phyloP scores from a whole-genome alignment of 768 basidiomycete genomes.

The Rhodotorula kratochvilovae region DNA sequence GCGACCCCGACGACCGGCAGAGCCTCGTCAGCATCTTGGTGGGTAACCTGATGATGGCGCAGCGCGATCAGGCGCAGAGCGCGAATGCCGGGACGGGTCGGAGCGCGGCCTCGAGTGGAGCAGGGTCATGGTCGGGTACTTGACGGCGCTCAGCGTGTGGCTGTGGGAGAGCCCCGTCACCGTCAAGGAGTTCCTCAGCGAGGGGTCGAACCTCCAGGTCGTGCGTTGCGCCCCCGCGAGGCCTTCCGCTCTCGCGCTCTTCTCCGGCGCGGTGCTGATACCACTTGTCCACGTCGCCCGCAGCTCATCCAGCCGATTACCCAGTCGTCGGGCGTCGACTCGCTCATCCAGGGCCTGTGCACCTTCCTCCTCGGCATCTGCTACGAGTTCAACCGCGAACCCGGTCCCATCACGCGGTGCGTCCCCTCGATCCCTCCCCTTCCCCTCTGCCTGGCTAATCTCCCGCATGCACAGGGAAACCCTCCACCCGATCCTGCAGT shows the following conservation, averaged over 20 bases:
- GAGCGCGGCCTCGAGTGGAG: conserved; percentile 81
- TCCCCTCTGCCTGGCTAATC: not conserved
- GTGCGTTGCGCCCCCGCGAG: conserved; percentile 54
- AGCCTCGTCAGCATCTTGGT: conserved; percentile 75
- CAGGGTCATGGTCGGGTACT: conserved; percentile 75
- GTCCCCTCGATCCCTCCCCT: conserved; percentile 40
- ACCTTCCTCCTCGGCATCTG: conserved; percentile 87
- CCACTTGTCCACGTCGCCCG: not conserved
- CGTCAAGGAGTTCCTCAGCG: conserved; percentile 79
- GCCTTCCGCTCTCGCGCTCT: no score
- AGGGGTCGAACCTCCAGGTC: conserved; percentile 79
- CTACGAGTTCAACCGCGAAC: conserved; percentile 94
- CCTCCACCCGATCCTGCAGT: conserved; percentile 78
- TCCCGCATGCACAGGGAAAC: conserved; percentile 70
- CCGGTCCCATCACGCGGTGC: conserved; percentile 89
- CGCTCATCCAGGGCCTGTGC: conserved; percentile 80
- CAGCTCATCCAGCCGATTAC: conserved; percentile 94
- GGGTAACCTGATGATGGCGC: conserved; percentile 82
- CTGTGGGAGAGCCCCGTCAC: conserved; percentile 90
- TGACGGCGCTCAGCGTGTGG: conserved; percentile 82
- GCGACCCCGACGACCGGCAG: conserved; percentile 55
- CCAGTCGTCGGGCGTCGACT: conserved; percentile 77
- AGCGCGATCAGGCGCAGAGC: conserved; percentile 58
- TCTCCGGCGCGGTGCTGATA: no score
- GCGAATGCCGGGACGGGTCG: conserved; percentile 53